phyloP scores from a whole-genome alignment of 345 rosid species.

The Triadica sebifera region DNA sequence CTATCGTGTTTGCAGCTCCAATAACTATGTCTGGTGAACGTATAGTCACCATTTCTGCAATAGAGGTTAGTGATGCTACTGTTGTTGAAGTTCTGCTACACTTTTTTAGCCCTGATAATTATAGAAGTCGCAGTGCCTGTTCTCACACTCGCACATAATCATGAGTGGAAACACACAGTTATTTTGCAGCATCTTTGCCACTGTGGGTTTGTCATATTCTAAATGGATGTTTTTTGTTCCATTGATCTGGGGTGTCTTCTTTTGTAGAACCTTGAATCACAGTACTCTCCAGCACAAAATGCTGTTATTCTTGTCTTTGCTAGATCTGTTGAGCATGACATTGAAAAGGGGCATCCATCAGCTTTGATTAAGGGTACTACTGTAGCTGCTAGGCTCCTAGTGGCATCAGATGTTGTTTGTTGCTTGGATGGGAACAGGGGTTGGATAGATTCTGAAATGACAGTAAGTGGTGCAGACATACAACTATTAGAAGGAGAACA shows the following conservation, averaged over 20 bases:
- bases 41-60: constrained; percentile 55
- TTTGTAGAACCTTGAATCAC: constrained; percentile 43
- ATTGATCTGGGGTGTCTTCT: constrained; percentile 16
- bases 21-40: constrained; percentile 36
- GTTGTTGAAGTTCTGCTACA: not conserved
- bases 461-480: constrained; percentile 41
- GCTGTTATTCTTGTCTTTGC: constrained; percentile 53
- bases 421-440: constrained; percentile 30
- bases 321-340: constrained; percentile 50
- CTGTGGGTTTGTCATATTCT: not conserved
- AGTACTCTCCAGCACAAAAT: constrained; percentile 60
- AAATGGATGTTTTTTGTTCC: not conserved
- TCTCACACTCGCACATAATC: not conserved
- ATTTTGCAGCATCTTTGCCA: not conserved
- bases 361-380: constrained; percentile 28
- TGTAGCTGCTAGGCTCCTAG: constrained; percentile 54
- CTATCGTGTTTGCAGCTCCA: constrained; percentile 41
- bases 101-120: constrained; percentile 9
- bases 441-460: constrained; percentile 32
- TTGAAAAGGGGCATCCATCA: constrained; percentile 35
- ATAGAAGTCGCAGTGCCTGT: not conserved
- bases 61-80: constrained; percentile 44
- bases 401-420: constrained; percentile 30
- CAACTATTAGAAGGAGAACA: constrained; percentile 36
- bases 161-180: not conserved